Percentiles rank a stretch among this genome's conserved stretches.
Evolutionary conservation across 441 rosid species (phyloP).

Genomic region (Adansonia rubrostipa): DNA sequence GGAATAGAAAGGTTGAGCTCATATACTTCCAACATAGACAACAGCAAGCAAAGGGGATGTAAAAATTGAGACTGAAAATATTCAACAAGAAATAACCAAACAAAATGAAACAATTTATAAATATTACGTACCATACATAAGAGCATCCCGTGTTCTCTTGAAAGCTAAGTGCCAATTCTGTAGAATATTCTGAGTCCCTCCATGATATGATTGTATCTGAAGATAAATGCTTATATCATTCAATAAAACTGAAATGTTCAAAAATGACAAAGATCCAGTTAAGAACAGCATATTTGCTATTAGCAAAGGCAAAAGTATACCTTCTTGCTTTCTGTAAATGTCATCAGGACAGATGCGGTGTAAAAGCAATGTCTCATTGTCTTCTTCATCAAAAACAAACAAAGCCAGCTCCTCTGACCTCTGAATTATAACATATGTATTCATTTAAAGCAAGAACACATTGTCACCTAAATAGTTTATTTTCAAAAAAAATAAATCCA

Average conservation of each 20-base stretch:
- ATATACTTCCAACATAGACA: neutral
- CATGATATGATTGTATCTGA: slow-evolving; percentile 95
- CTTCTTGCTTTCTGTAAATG: slow-evolving; percentile 97
- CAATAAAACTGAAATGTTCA: slow-evolving; percentile 10
- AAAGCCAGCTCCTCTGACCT: slow-evolving; percentile 85
- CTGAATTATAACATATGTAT: slow-evolving; percentile 49
- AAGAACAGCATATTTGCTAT: neutral
- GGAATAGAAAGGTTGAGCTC: neutral
- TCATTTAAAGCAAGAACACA: slow-evolving; percentile 27
- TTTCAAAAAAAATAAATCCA: slow-evolving; percentile 11
- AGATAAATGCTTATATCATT: slow-evolving; percentile 28
- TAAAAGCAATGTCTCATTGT: slow-evolving; percentile 82
- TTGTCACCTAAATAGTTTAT: neutral
- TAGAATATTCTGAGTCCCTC: slow-evolving; percentile 88
- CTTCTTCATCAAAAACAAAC: slow-evolving; percentile 92
- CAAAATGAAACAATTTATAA: slow-evolving; percentile 20
- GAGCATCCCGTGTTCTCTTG: slow-evolving; percentile 96
- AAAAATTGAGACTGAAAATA: neutral
- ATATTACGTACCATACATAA: slow-evolving; percentile 72
- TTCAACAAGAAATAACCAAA: slow-evolving; percentile 14
- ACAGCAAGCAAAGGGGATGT: neutral
- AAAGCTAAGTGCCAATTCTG: slow-evolving; percentile 96
- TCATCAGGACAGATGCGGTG: slow-evolving; percentile 92
- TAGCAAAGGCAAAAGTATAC: slow-evolving; percentile 42
- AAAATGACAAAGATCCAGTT: neutral